Conservation (phyloP, 2,329 filamentous ascomycete genomes). For the Capronia coronata region DNA sequence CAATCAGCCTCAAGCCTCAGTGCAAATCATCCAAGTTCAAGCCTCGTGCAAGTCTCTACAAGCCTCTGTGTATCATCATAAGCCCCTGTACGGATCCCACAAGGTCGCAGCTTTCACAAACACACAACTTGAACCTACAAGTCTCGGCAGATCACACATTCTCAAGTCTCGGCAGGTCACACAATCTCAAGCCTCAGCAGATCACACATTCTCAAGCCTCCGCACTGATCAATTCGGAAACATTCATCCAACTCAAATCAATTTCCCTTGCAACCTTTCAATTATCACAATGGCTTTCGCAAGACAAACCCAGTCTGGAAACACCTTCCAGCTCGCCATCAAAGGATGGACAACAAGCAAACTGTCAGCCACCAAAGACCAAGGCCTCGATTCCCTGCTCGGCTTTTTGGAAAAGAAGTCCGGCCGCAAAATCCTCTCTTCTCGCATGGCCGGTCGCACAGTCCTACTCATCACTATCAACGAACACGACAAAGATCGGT, state of each 20-base stretch:
- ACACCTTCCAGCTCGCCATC: conserved; percentile 38
- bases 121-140: too few species aligned
- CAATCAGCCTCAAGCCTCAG: too few species aligned
- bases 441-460: conserved; percentile 16
- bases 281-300: background rate
- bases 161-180: background rate
- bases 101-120: background rate
- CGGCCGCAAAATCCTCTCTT: conserved; percentile 45
- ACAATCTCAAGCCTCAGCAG: background rate
- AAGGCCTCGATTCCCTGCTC: conserved; percentile 59
- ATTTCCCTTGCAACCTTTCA: background rate
- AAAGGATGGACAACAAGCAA: conserved; percentile 63
- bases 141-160: background rate
- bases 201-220: background rate
- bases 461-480: conserved; percentile 25
- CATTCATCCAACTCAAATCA: background rate
- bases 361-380: conserved; percentile 58
- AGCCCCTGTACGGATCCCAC: background rate
- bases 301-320: background rate
- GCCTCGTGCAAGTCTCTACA: background rate
- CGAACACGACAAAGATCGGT: conserved; percentile 23
- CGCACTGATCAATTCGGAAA: background rate
- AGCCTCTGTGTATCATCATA: background rate
- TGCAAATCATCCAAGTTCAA: background rate
- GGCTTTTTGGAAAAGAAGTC: conserved; percentile 67